phyloP scores from a whole-genome alignment of 169 alveolate species.

The Blepharisma undulans region DNA sequence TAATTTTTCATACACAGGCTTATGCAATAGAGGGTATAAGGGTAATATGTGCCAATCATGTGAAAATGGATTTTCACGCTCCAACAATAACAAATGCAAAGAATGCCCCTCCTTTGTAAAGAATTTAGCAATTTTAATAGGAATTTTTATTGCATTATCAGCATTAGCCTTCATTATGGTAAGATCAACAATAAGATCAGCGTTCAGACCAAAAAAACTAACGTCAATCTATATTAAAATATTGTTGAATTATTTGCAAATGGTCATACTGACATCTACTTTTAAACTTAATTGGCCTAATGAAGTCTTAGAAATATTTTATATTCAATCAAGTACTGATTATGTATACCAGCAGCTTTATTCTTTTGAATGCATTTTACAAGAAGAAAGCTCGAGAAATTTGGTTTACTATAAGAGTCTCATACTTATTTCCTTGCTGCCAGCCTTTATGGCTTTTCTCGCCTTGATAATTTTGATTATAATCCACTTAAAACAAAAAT shows the following conservation, averaged over 20 bases:
- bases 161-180: not conserved
- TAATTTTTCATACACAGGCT: not conserved
- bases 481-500: not conserved
- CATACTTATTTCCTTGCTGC: not conserved
- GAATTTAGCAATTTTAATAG: not conserved
- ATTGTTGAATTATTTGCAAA: constrained; percentile 38
- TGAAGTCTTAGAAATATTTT: constrained; percentile 15
- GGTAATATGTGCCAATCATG: constrained; percentile 34
- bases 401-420: not conserved
- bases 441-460: not conserved
- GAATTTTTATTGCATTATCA: not conserved
- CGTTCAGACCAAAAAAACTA: not conserved
- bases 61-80: not conserved
- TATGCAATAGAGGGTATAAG: constrained; percentile 13
- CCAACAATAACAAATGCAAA: not conserved
- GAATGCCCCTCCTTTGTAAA: constrained; percentile 38
- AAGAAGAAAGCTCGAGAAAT: not conserved
- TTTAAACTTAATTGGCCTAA: constrained; percentile 56
- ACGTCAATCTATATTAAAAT: constrained; percentile 2
- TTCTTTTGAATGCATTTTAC: constrained; percentile 44
- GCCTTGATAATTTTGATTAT: not conserved
- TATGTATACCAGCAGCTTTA: constrained; percentile 4
- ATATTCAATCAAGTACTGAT: constrained; percentile 12
- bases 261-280: constrained; percentile 45
- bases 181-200: not conserved